Conservation (phyloP, 2,329 filamentous ascomycete species). For the Aspergillus sp. region DNA sequence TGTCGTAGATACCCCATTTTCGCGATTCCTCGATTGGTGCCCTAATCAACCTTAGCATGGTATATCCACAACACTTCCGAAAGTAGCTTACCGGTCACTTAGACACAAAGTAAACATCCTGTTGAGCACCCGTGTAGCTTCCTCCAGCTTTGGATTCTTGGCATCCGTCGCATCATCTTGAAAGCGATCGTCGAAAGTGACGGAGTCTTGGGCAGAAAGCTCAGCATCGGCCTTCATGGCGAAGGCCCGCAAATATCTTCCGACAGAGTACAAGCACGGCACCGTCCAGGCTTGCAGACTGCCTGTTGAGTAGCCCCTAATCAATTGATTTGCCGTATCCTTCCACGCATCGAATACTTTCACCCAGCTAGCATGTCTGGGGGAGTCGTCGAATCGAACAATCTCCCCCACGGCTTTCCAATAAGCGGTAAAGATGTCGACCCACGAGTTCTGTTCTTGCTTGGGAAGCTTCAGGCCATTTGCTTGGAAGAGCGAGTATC, state of each 20-base stretch:
- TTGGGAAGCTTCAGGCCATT: conserved; percentile 59
- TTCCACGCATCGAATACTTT: conserved; percentile 88
- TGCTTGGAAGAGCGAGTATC: conserved; percentile 68
- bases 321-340: conserved; percentile 73
- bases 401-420: conserved; percentile 82
- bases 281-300: conserved; percentile 89
- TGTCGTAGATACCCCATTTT: conserved; percentile 97
- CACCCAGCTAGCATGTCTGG: conserved; percentile 65
- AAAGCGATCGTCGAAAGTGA: conserved; percentile 56
- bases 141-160: conserved; percentile 82
- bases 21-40: conserved; percentile 83
- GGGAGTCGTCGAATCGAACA: conserved; percentile 62
- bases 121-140: conserved; percentile 87
- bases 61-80: neutral
- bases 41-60: conserved; percentile 47
- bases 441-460: conserved; percentile 77
- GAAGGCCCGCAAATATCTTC: conserved; percentile 82
- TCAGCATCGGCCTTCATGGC: conserved; percentile 88
- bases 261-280: conserved; percentile 82
- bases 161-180: conserved; percentile 81
- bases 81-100: conserved; percentile 71
- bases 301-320: conserved; percentile 76
- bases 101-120: conserved; percentile 88
- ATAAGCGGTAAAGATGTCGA: conserved; percentile 78
- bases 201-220: conserved; percentile 51